Evolutionary conservation across 2,329 filamentous ascomycete species (phyloP).

Genomic region (Akanthomyces uredinophilus): DNA sequence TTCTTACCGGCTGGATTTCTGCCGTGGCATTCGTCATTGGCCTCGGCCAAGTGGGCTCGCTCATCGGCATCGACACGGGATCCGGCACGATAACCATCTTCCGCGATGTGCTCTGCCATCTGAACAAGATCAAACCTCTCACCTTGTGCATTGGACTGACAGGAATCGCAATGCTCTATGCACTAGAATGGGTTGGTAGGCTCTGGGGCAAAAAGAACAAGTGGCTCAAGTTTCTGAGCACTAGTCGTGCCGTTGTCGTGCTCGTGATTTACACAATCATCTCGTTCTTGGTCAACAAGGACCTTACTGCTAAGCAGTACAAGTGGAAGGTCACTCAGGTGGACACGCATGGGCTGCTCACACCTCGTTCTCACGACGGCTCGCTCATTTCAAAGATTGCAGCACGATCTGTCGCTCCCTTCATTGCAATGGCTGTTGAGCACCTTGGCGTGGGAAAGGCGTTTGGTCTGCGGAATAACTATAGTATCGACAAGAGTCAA

Average conservation of each 20-base stretch:
- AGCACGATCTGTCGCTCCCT: slow-evolving; percentile 51
- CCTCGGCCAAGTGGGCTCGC: slow-evolving; percentile 57
- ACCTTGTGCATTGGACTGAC: slow-evolving; percentile 56
- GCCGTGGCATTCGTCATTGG: slow-evolving; percentile 62
- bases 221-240: slow-evolving; percentile 52
- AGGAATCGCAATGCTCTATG: slow-evolving; percentile 49
- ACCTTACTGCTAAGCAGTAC: slow-evolving; percentile 36
- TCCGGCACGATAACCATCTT: slow-evolving; percentile 52
- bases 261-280: slow-evolving; percentile 59
- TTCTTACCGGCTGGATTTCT: slow-evolving; percentile 61
- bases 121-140: slow-evolving; percentile 52
- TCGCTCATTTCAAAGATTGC: slow-evolving; percentile 49
- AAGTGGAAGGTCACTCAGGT: slow-evolving; percentile 57
- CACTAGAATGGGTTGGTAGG: slow-evolving; percentile 54
- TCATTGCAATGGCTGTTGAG: slow-evolving; percentile 57
- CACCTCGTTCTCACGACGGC: slow-evolving; percentile 42
- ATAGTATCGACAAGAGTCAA: slow-evolving; percentile 59
- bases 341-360: slow-evolving; percentile 47
- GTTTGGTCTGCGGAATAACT: slow-evolving; percentile 57
- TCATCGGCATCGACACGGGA: slow-evolving; percentile 52
- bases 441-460: slow-evolving; percentile 61
- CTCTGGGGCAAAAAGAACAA: slow-evolving; percentile 55
- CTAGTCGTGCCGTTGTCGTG: slow-evolving; percentile 55
- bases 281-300: slow-evolving; percentile 57
- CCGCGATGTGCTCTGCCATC: slow-evolving; percentile 50